Evolutionary conservation across 176 grass and related monocot genomes (phyloP), one percentile per base, ranked within the genome.

Genomic region (Lolium perenne): DNA sequence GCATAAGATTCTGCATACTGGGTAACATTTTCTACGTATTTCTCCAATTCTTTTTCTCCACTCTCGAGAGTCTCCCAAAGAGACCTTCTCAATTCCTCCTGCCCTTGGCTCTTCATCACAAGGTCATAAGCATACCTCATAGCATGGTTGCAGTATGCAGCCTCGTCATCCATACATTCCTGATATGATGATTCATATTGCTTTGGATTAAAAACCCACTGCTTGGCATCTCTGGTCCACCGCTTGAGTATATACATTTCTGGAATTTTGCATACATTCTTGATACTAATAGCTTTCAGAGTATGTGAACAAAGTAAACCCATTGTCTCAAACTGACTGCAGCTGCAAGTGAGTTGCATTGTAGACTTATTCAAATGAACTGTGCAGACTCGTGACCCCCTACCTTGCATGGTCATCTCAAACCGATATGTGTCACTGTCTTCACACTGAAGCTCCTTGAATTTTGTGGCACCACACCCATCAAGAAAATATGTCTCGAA

Each of bases 401-500:
- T 63, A 74, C 89, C 91, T 68, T 96, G 91, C 82, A 93, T 96
- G n/a, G 88, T 93, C 87, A 92, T 91, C 89, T 95, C 94, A 87
- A 89, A 95, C 47, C 55, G 74, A 80, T 86, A 91, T 53, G 55
- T 88, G 32, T 90, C 89, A 85, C 55, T 82, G 13, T 82, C 94
- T 64, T 86, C 29, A 41, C 87, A 89, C 0, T 67, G 87, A 67
- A 89, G 54, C 79, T 86, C 87, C 84, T 93, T 93, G 69, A 87
- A 93, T 89, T 89, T 91, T 79, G 91, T 95, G 22, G 91, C 93
- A 0, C 94, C 94, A 83, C 94, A 95, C 21, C 94, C 94, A 4
- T 95, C 94, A 23, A 93, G 89, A 93, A 87, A 96, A 86, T 96
- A 90, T 8, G 86, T 88, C 71, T 96, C 91, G n/a, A 96, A 96